phyloP scores from a whole-genome alignment of 495 filamentous ascomycete species.

The Aspergillus haitiensis region DNA sequence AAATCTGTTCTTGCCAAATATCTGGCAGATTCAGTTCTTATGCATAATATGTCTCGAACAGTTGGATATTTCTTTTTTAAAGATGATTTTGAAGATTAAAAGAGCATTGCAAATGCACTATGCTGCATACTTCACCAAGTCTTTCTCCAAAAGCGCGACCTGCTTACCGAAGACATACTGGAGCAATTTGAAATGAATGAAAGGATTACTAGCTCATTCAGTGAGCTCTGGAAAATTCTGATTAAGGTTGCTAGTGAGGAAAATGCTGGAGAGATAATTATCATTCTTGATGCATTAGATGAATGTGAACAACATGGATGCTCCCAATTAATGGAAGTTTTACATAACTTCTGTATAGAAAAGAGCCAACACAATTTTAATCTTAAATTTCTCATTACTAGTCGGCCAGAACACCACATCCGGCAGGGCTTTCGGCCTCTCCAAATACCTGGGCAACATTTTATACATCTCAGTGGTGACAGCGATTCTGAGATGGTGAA shows the following conservation, averaged over 20 bases:
- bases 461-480: not conserved
- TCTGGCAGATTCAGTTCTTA: constrained; percentile 39
- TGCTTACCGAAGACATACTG: not conserved
- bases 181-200: not conserved
- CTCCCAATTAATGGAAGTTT: not conserved
- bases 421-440: not conserved
- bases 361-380: not conserved
- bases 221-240: not conserved
- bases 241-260: not conserved
- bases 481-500: not conserved
- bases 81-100: not conserved
- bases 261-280: not conserved
- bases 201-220: not conserved
- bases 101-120: not conserved
- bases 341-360: not conserved
- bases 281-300: not conserved
- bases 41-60: not conserved
- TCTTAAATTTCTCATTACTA: not conserved
- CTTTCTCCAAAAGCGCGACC: not conserved
- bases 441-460: not conserved
- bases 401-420: not conserved
- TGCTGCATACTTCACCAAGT: not conserved
- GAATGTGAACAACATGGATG: not conserved
- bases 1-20: constrained; percentile 27
- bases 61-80: constrained; percentile 29